Base-by-base conservation (phyloP, 257 asterid genomes). In the Hygrophila difformis region DNA sequence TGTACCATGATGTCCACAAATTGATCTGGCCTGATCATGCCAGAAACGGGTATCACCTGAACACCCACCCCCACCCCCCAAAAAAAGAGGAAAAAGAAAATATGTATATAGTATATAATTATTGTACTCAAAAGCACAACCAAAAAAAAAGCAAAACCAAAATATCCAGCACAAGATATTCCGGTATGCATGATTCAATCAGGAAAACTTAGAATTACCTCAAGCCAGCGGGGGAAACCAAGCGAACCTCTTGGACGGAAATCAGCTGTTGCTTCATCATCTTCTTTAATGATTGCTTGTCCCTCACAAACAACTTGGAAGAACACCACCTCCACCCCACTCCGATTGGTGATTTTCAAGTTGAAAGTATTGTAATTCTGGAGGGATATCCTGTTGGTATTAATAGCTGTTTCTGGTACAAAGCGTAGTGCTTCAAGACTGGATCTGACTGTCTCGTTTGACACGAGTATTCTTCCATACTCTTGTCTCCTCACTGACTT, bases 141-240 rank as follows among this genome's bases (percentile, higher is more conserved):
- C n/a, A n/a, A n/a, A n/a, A n/a, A n/a, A n/a, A n/a, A n/a, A n/a
- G n/a, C n/a, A n/a, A n/a, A n/a, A n/a, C n/a, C n/a, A n/a, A n/a
- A n/a, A n/a, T n/a, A n/a, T n/a, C n/a, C n/a, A n/a, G n/a, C n/a
- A n/a, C n/a, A n/a, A n/a, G n/a, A n/a, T n/a, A n/a, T n/a, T n/a
- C n/a, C n/a, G n/a, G n/a, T n/a, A n/a, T n/a, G n/a, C n/a, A n/a
- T n/a, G n/a, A n/a, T n/a, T n/a, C n/a, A n/a, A n/a, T n/a, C n/a
- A n/a, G n/a, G n/a, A n/a, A 33, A 45, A 40, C 23, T 12, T 17
- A 18, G 38, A 13, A 45, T 47, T 56, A 84, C 97, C 97, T 87
- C 88, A 51, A 87, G 82, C 97, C 95, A 87, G 33, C 84, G 88
- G 1, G 97, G 97, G 34, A 87, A 70, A 15, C 94, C 82, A 47